Evolutionary conservation across 257 asterid genomes (phyloP), one percentile per base, ranked within the genome.

Genomic region (Apocynum venetum): DNA sequence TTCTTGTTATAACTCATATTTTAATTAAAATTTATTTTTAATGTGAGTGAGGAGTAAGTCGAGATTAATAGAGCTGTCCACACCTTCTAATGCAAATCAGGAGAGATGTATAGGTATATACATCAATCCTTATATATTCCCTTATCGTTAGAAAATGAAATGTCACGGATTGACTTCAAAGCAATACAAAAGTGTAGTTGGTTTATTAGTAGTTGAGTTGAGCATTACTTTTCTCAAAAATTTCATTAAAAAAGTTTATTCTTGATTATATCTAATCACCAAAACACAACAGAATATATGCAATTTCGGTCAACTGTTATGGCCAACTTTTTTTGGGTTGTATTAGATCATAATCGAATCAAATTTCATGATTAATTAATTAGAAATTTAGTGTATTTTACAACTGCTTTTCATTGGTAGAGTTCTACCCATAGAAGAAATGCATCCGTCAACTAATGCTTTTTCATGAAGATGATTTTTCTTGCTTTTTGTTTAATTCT

Each of bases 181-280:
- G 52, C 48, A 36, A 51, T 38, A 64, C 15, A 10, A 36, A 49
- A 9, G 47, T 19, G 60, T 35, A 25, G 57, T 52, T 64, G 52
- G 73, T 76, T 66, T 40, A 38, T 72, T 53, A 36, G 79, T 76
- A 11, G 79, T 64, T 66, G 74, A 36, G 74, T 76, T 52, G 64
- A 20, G 79, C 73, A n/a, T 20, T 17, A 38, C 43, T 63, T n/a
- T 43, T 20, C 55, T 56, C 20, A 31, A 41, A 43, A 41, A 2
- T 1, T 74, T 5, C 6, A 25, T 25, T 25, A 25, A 25, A 25
- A 25, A n/a, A 8, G 15, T 1, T 25, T 36, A 0, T 75, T 12
- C 19, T 38, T 40, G 49, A 76, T 56, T 20, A 56, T 17, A 56
- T 56, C 35, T 5, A 56, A 20, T 66, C 71, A 40, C 19, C 49